Conservation (phyloP, 164 flowering plant genomes). For the Sedum album region DNA sequence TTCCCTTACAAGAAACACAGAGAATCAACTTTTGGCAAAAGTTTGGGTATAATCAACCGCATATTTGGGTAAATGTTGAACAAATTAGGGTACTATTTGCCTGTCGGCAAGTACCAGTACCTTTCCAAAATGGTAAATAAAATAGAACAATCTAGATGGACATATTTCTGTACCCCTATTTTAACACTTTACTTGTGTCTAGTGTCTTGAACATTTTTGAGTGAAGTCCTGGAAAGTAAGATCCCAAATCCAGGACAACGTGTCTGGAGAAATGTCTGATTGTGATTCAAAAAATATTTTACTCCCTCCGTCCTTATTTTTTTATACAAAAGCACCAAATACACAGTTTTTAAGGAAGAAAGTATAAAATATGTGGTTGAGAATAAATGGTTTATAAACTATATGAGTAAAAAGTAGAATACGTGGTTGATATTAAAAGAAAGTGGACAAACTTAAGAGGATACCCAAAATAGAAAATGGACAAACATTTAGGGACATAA, state of each 20-base stretch:
- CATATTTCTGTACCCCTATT: background rate
- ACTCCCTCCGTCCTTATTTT: too few species aligned
- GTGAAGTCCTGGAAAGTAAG: background rate
- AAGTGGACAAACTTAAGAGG: too few species aligned
- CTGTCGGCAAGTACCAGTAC: slow-evolving; percentile 1
- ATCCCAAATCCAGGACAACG: background rate
- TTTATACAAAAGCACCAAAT: too few species aligned
- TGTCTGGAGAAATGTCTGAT: too few species aligned
- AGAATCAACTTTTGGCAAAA: slow-evolving; percentile 4
- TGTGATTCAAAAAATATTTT: too few species aligned
- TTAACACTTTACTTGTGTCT: background rate
- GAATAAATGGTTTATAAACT: too few species aligned
- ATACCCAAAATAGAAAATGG: too few species aligned
- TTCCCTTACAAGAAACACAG: slow-evolving; percentile 1
- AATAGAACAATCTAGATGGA: background rate
- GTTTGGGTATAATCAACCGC: background rate
- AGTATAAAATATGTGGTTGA: too few species aligned
- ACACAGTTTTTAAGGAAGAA: too few species aligned
- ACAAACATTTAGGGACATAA: too few species aligned
- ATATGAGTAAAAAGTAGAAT: too few species aligned
- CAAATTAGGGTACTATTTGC: background rate
- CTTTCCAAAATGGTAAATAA: background rate
- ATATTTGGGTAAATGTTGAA: background rate
- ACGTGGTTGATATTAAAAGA: too few species aligned
- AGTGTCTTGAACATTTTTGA: background rate